Percentiles rank a stretch among this genome's conserved stretches.
Conservation (phyloP, 2,329 filamentous ascomycete species). For the Chrysosporium queenslandicum region DNA sequence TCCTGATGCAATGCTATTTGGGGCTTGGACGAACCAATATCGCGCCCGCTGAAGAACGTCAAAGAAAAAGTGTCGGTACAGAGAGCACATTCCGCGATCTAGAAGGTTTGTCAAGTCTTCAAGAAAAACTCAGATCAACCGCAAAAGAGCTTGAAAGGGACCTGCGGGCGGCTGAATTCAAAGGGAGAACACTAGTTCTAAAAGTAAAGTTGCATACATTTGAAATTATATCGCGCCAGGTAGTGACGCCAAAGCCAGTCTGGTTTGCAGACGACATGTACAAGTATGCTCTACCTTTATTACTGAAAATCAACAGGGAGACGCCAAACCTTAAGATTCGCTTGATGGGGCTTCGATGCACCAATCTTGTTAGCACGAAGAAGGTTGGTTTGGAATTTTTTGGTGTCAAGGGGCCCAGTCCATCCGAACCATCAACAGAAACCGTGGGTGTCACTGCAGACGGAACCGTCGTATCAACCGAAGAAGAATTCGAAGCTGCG, state of each 20-base stretch:
- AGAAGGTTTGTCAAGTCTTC: conserved; percentile 55
- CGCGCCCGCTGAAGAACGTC: conserved; percentile 77
- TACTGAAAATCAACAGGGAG: conserved; percentile 74
- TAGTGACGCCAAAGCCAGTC: conserved; percentile 62
- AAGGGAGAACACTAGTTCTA: conserved; percentile 79
- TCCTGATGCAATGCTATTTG: conserved; percentile 72
- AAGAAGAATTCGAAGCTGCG: conserved; percentile 27
- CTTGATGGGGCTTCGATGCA: conserved; percentile 81
- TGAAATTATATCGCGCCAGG: conserved; percentile 78
- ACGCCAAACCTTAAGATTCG: conserved; percentile 68
- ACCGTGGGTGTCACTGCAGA: not conserved
- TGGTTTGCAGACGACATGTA: conserved; percentile 71
- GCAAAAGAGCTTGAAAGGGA: conserved; percentile 84
- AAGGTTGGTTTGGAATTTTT: conserved; percentile 76
- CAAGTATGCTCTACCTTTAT: conserved; percentile 67
- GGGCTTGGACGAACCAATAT: conserved; percentile 78
- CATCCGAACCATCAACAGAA: conserved; percentile 21
- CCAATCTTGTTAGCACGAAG: conserved; percentile 75
- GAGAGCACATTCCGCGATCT: conserved; percentile 86
- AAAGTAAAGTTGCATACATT: conserved; percentile 94
- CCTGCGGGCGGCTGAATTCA: conserved; percentile 66
- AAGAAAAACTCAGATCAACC: conserved; percentile 66
- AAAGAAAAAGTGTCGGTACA: conserved; percentile 87
- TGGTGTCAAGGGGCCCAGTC: conserved; percentile 54
- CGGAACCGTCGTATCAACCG: conserved; percentile 4